Percentiles rank a stretch among this genome's conserved stretches.
Evolutionary conservation across 768 basidiomycete species (phyloP).

Genomic region (Collybia mongolica): DNA sequence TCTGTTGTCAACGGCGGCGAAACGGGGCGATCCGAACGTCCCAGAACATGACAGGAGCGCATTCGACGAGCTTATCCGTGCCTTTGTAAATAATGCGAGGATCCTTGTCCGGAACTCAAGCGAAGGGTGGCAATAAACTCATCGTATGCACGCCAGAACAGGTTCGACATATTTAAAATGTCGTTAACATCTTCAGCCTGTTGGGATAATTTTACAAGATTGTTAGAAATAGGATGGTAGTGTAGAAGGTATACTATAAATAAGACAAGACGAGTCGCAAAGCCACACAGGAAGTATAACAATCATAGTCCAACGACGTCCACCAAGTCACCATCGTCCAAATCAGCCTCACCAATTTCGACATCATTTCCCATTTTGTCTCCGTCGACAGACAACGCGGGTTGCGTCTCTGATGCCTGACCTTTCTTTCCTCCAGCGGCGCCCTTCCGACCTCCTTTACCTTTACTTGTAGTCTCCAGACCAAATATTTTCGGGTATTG

Average conservation of each 20-base stretch:
- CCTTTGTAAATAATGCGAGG: conserved; percentile 90
- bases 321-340: conserved; percentile 81
- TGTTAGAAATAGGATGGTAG: not conserved
- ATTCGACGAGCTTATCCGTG: conserved; percentile 90
- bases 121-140: conserved; percentile 44
- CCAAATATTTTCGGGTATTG: conserved; percentile 43
- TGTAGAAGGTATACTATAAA: not conserved
- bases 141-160: not conserved
- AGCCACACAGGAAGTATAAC: conserved; percentile 4
- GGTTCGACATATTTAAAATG: conserved; percentile 1
- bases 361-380: conserved; percentile 60
- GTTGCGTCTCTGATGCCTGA: conserved; percentile 34
- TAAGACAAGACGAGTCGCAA: conserved; percentile 2
- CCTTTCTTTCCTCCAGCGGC: conserved; percentile 28
- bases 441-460: no score
- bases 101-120: conserved; percentile 80
- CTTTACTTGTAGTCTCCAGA: not conserved
- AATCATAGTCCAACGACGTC: conserved; percentile 66
- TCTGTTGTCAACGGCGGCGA: conserved; percentile 68
- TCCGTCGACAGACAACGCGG: conserved; percentile 64
- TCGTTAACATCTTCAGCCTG: not conserved
- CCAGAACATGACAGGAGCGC: conserved; percentile 66
- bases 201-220: not conserved
- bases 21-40: conserved; percentile 59
- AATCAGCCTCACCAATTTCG: conserved; percentile 63